Evolutionary conservation across 2,329 filamentous ascomycete species (phyloP), one percentile per base, ranked within the genome.

Genomic region (Paecilomyces formosus): DNA sequence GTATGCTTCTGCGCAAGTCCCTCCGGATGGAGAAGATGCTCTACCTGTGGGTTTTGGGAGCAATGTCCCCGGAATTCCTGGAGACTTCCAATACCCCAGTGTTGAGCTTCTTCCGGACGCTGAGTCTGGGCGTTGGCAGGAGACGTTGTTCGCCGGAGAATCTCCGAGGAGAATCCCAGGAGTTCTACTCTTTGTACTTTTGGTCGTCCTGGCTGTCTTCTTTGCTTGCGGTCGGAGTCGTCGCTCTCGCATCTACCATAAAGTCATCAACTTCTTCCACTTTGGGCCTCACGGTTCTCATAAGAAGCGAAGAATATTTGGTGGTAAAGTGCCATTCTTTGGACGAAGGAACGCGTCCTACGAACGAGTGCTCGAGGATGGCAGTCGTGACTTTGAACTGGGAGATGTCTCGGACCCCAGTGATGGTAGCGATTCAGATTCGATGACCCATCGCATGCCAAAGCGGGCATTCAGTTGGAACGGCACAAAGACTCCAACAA

Each of bases 41-140:
- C 77, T 92, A 1, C 90, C 92, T 0, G 94, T 99, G 9, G 94
- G 94, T 0, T 97, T 97, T 70, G 94, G 94, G 58, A 91, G 87
- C 75, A 99, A 99, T 68, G 78, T 82, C n/a, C 78, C 79, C 45
- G 80, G 79, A 7, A 81, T 88, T 2, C 88, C 90, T 0, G 69
- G 79, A 3, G 91, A 97, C 70, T 99, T 97, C 72, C 90, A 96
- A 72, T 86, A 87, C 66, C 90, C 92, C 60, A 65, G 75, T 64
- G 67, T 74, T 57, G 62, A 73, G 64, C 62, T 72, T 61, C 69
- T 69, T 58, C 73, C 70, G 18, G 68, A 65, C 55, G 64, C 70
- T 1, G 69, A 70, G 51, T 64, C 62, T 3, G 82, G 85, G 56
- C 81, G 84, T 55, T 85, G 84, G 79, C 82, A 85, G 63, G 81